Conservation (phyloP, 169 alveolate genomes). For the Plasmodium blacklocki region DNA sequence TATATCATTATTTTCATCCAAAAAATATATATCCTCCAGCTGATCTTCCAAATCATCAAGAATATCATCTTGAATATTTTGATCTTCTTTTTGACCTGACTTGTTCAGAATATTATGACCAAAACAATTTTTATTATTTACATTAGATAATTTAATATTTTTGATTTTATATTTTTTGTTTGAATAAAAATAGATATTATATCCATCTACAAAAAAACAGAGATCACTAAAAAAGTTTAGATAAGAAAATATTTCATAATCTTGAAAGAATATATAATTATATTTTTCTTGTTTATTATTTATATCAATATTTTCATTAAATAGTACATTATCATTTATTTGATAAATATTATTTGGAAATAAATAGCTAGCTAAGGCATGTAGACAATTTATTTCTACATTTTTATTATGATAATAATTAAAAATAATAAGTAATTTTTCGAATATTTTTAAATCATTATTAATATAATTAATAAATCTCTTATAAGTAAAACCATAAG, state of each 20-base stretch:
- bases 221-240: constrained; percentile 30
- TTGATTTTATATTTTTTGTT: constrained; percentile 7
- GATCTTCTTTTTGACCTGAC: background rate
- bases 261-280: background rate
- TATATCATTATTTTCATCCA: background rate
- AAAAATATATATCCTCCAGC: background rate
- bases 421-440: constrained; percentile 18
- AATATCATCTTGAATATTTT: background rate
- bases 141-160: background rate
- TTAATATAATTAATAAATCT: constrained; percentile 50
- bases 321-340: constrained; percentile 18
- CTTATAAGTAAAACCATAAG: constrained; percentile 40
- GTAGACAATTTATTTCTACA: constrained; percentile 41
- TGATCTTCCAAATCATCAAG: background rate
- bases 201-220: constrained; percentile 35
- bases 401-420: constrained; percentile 29
- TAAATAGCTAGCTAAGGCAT: constrained; percentile 56
- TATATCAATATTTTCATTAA: constrained; percentile 3
- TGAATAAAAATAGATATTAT: constrained; percentile 41
- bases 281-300: background rate
- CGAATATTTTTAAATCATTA: constrained; percentile 45
- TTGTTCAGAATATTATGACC: no score
- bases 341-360: constrained; percentile 45
- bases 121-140: no score
- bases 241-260: constrained; percentile 42